A percentile compares a stretch with the other conserved stretches of the same genome.
phyloP scores from a whole-genome alignment of 2,329 filamentous ascomycete species.

The Akanthomyces lecanii region DNA sequence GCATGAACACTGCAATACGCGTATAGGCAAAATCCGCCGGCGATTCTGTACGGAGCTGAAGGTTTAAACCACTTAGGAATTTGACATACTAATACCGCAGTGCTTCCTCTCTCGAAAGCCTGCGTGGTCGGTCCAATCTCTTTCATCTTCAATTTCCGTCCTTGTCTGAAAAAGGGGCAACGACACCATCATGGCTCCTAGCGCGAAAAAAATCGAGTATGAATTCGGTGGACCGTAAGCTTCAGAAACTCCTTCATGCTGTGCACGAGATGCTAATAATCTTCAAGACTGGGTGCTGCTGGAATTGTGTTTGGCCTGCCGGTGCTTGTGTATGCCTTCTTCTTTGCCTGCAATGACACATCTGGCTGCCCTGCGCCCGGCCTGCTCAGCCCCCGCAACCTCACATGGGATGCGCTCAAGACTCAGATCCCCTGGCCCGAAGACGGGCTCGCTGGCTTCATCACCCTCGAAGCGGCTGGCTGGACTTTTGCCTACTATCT shows the following conservation, averaged over 20 bases:
- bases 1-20: background rate
- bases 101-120: background rate
- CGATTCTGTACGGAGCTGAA: background rate
- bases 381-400: constrained; percentile 61
- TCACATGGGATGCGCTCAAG: constrained; percentile 67
- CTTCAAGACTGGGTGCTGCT: constrained; percentile 62
- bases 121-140: background rate
- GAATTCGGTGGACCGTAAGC: constrained; percentile 17
- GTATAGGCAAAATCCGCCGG: background rate
- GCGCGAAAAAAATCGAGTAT: constrained; percentile 23
- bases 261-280: background rate
- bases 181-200: constrained; percentile 29
- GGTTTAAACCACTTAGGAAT: background rate
- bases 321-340: constrained; percentile 65
- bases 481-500: constrained; percentile 72
- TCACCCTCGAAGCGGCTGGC: constrained; percentile 60
- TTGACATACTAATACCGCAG: background rate
- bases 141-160: background rate
- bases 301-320: constrained; percentile 75
- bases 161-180: background rate
- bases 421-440: constrained; percentile 71
- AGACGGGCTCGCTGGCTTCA: constrained; percentile 61
- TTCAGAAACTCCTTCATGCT: background rate
- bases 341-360: constrained; percentile 82
- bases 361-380: constrained; percentile 81